Evolutionary conservation across 371 early-diverging fungal species (phyloP).

Genomic region (Smittium mucronatum): DNA sequence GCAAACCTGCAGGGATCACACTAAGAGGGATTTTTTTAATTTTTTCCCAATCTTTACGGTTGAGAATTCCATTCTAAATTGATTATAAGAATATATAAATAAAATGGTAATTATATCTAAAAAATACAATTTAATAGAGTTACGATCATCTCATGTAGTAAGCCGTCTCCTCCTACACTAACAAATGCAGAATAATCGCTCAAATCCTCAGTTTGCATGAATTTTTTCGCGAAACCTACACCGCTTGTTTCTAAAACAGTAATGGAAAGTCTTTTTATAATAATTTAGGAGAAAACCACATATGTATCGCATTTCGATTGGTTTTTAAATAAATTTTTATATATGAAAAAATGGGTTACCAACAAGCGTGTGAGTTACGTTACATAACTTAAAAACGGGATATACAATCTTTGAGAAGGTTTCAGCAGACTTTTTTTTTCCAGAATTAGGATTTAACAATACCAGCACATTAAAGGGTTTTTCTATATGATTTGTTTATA

Average conservation of each 20-base stretch:
- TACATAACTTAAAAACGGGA: constrained; percentile 39
- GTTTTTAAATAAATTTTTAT: background rate
- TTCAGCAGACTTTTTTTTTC: constrained; percentile 35
- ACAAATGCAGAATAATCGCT: constrained; percentile 31
- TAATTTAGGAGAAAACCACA: too few species aligned
- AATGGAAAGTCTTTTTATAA: too few species aligned
- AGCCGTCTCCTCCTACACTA: constrained; percentile 48
- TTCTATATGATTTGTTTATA: constrained; percentile 13
- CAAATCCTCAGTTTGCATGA: constrained; percentile 30
- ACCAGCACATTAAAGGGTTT: constrained; percentile 14
- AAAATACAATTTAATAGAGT: background rate
- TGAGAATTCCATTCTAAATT: constrained; percentile 37
- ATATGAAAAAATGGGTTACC: constrained; percentile 16
- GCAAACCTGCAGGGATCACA: constrained; percentile 29
- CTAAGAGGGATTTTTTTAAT: constrained; percentile 34
- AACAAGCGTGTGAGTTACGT: constrained; percentile 23
- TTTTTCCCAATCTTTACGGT: constrained; percentile 37
- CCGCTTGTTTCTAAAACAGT: constrained; percentile 17
- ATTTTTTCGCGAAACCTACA: constrained; percentile 35
- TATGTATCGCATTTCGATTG: too few species aligned
- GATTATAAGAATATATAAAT: background rate
- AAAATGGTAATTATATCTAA: background rate
- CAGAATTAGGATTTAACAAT: constrained; percentile 44
- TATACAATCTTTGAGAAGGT: constrained; percentile 30
- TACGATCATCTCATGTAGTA: constrained; percentile 41